A percentile compares a stretch with the other conserved stretches of the same genome.
Evolutionary conservation across 176 grass and related monocot species (phyloP).

Genomic region (Themeda triandra): DNA sequence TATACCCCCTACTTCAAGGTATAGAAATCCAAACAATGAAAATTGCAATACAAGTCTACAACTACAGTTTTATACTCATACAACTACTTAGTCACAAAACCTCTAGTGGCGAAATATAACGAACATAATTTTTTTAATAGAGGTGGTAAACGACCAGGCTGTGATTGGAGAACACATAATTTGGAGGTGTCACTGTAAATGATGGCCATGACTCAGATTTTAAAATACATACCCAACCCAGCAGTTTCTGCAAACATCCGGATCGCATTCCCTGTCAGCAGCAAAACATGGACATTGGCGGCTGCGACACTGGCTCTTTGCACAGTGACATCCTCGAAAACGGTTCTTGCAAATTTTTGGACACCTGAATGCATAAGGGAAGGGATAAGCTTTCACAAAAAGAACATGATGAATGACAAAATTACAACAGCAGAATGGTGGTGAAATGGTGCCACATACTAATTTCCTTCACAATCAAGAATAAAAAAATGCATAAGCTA

Average conservation of each 20-base stretch:
- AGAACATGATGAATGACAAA: not conserved
- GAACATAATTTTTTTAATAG: not conserved
- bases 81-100: not conserved
- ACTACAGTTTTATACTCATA: conserved; percentile 1
- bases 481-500: not conserved
- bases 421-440: not conserved
- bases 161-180: conserved; percentile 20
- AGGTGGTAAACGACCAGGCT: not conserved
- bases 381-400: conserved; percentile 19
- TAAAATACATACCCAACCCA: conserved; percentile 83
- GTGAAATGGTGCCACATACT: not conserved
- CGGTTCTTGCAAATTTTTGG: conserved; percentile 97
- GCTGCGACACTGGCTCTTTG: conserved; percentile 95
- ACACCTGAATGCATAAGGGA: conserved; percentile 64
- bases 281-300: conserved; percentile 99
- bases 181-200: not conserved
- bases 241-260: conserved; percentile 98
- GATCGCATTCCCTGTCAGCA: conserved; percentile 97
- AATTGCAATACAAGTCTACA: not conserved
- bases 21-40: not conserved
- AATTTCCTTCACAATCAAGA: not conserved
- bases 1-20: not conserved
- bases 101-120: conserved; percentile 6
- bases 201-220: not conserved
- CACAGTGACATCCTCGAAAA: conserved; percentile 96